Evolutionary conservation across 306 rosid genomes (phyloP).

Genomic region (Cicer judaicum): DNA sequence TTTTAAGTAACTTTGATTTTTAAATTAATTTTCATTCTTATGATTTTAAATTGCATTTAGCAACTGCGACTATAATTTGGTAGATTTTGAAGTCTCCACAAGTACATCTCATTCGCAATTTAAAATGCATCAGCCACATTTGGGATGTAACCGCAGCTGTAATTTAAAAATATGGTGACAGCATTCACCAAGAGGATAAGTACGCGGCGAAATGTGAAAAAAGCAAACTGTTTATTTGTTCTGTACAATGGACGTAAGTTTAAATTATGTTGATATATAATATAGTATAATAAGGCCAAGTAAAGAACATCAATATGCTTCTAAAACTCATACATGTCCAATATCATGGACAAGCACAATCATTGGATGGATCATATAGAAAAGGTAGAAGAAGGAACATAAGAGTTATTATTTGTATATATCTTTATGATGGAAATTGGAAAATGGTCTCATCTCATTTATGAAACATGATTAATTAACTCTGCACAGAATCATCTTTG

Average conservation of each 20-base stretch:
- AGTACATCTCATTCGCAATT: too few relatives aligned
- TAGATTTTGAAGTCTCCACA: too few relatives aligned
- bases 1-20: too few relatives aligned
- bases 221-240: conserved; percentile 28
- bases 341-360: conserved; percentile 29
- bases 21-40: too few relatives aligned
- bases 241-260: conserved; percentile 37
- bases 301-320: conserved; percentile 32
- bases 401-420: conserved; percentile 1
- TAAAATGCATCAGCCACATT: too few relatives aligned
- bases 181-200: conserved; percentile 37
- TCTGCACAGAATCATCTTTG: conserved; percentile 55
- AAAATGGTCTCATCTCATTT: conserved; percentile 45
- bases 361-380: conserved; percentile 41
- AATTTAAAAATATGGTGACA: not conserved
- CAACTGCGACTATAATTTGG: too few relatives aligned
- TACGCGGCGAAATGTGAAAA: conserved; percentile 66
- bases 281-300: not conserved
- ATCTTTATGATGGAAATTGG: conserved; percentile 33
- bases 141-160: too few relatives aligned
- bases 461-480: conserved; percentile 42
- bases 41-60: too few relatives aligned
- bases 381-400: conserved; percentile 41
- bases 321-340: conserved; percentile 45
- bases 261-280: not conserved